Base-by-base conservation (phyloP, 2,329 filamentous ascomycete genomes). In the Colletotrichum horii region DNA sequence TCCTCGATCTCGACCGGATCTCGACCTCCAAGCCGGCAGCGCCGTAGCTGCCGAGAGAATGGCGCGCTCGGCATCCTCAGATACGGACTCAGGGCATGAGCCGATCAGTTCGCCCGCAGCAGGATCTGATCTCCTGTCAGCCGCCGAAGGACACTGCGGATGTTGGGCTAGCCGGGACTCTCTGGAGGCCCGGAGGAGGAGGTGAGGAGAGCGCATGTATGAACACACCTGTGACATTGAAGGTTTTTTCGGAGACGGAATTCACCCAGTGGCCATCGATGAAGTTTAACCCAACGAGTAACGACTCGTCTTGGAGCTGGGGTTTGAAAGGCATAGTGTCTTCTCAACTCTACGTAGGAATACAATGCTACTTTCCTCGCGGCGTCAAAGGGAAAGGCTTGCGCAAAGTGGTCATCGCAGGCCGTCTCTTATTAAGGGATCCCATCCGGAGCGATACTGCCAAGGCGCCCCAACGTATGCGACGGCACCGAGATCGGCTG, bases 41-140 rank as follows among this genome's bases (percentile, higher is more conserved):
- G 97, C 96, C 8, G 91, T 91, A 12, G 91, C 90, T 14, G 97
- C 97, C 22, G 95, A 95, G 70, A 91, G 87, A 82, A 99, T 97
- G 81, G 97, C 96, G 62, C 89, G 89, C 81, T 95, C 90, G 43
- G 94, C 94, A 83, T 99, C 97, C 79, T 91, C 87, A 77, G 89
- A 88, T 80, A 93, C 91, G 89, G 97, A 97, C 82, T 98, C 96
- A 77, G 97, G 95, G 82, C 93, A 94, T 26, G 92, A 94, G 73
- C 95, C 96, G 80, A 98, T 96, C 52, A 94, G 84, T 79, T 94
- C 91, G 79, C 94, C 94, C 12, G 95, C 95, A 4, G 95, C 93
- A 9, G 97, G 97, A 84, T 99, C 96, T 93, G 79, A 43, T 62
- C n/a, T 7, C 32, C 58, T 14, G 28, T 71, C 19, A 60, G 65